Percentiles rank a stretch among this genome's conserved stretches.
Evolutionary conservation across 768 basidiomycete species (phyloP).

Genomic region (Amanita subjunquillea): DNA sequence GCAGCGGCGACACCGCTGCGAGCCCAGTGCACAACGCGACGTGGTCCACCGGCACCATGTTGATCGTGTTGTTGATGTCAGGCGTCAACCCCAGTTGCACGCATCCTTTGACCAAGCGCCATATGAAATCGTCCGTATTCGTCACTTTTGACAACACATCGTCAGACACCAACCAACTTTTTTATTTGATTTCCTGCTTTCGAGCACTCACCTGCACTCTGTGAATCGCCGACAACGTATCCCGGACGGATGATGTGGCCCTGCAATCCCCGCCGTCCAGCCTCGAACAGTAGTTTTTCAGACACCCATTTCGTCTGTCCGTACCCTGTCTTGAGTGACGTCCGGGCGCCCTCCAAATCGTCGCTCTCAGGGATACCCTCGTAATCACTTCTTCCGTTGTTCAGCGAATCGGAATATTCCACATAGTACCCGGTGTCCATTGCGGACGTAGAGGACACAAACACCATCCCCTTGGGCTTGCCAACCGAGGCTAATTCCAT

Average conservation of each 20-base stretch:
- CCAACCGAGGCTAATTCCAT: slow-evolving; percentile 66
- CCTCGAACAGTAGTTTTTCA: slow-evolving; percentile 89
- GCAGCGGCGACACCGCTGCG: slow-evolving; percentile 55
- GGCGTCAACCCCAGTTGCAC: slow-evolving; percentile 94
- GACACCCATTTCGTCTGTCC: slow-evolving; percentile 99
- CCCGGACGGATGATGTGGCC: slow-evolving; percentile 90
- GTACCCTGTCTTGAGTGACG: slow-evolving; percentile 78
- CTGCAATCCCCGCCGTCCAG: slow-evolving; percentile 72
- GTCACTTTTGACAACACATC: slow-evolving; percentile 40
- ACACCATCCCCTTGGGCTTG: slow-evolving; percentile 74
- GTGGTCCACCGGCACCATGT: slow-evolving; percentile 97
- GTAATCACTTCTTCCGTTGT: slow-evolving; percentile 25
- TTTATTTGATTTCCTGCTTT: too few species aligned
- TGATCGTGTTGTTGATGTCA: slow-evolving; percentile 96
- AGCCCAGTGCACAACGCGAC: slow-evolving; percentile 77
- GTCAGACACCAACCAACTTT: too few species aligned
- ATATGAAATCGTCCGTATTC: slow-evolving; percentile 98
- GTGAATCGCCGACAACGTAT: slow-evolving; percentile 91
- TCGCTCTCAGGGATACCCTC: slow-evolving; percentile 82
- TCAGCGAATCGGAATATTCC: slow-evolving; percentile 65
- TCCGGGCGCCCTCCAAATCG: slow-evolving; percentile 76
- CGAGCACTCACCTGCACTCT: slow-evolving; percentile 59
- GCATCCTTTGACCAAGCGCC: slow-evolving; percentile 98
- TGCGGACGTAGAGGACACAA: slow-evolving; percentile 94
- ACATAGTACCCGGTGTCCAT: slow-evolving; percentile 91